Base-by-base conservation (phyloP, 2,329 filamentous ascomycete genomes). In the Cytospora paraplurivora region DNA sequence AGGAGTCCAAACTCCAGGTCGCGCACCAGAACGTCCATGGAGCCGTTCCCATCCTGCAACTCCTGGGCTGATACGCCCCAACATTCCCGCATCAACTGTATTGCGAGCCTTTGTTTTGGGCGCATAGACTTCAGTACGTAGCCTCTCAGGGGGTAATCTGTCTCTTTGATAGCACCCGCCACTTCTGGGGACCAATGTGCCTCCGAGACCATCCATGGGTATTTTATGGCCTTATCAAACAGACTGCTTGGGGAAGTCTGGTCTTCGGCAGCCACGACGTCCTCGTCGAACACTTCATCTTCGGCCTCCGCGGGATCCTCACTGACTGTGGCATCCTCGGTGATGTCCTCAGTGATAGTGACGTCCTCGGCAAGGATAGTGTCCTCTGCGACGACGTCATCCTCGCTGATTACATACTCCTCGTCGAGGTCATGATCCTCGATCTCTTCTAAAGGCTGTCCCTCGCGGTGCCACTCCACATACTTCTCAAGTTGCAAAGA, bases 41-140 rank as follows among this genome's bases (percentile, higher is more conserved):
- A 72, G 7, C 83, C 84, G 4, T 78, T 69, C 7, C 74, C 74
- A 21, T 78, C 75, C 15, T 78, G 69, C 17, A 81, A 70, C 66
- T 84, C 81, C 60, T 77, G 74, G 2, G 80, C 77, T 10, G 78
- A 75, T n/a, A 86, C 67, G 3, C 75, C 76, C 84, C 84, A 87
- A 63, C 76, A 78, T 32, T 77, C 72, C 13, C 76, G 76, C 74
- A 86, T 74, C 59, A 87, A 72, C 62, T 72, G 73, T 17, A 79
- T 66, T 0, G 74, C 79, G 12, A 79, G 69, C 34, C 67, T 74
- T 47, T 77, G 71, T 69, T 85, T 86, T 4, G 69, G 67, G 15
- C 69, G 68, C 41, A 68, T 72, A 1, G 63, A 63, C 15, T 66
- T 67, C 54, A 68, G 54, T 21, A 75, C 44, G 41, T 77, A 76